Evolutionary conservation across 129 eudicot species (phyloP), one percentile per base, ranked within the genome.

Genomic region (Tagetes patula): DNA sequence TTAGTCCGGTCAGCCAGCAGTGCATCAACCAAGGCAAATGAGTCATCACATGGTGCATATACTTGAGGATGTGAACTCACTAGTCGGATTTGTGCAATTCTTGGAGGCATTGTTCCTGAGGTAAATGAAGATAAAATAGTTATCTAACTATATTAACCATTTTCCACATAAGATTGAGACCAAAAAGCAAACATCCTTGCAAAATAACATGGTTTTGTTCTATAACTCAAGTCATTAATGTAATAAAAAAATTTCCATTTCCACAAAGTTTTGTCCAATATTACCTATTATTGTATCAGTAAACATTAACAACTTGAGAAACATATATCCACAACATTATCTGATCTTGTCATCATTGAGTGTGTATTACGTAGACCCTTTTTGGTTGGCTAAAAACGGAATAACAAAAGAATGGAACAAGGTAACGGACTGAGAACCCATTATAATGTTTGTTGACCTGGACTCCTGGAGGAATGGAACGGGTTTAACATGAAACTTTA

Each of bases 31-130:
- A 92, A 77, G 4, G 91, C 94, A 52, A 82, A 92, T 11, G 98
- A 92, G 69, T 92, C 98, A 67, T 89, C 96, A 72, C 98, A 92
- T 30, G 98, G 98, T 33, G 84, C 89, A 11, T 92, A 92, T 52
- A 92, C 98, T 75, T 89, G 90, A 39, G 95, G 96, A 46, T 92
- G 98, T 32, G 98, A 89, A 56, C 91, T 81, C 60, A 89, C 84
- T 10, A 92, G 95, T 12, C 87, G 85, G 61, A 92, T 89, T 83
- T 87, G 90, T 0, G 96, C 98, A 60, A 69, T 84, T 65, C 77
- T 84, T 4, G 84, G 69, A 20, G 79, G 80, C 91, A 89, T 89
- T 36, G 73, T 85, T 53, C 13, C 67, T 61, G 12, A 34, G 5
- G 67, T 12, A 9, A 5, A 61, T 1, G 0, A 61, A 61, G 27